phyloP scores from a whole-genome alignment of 73 alveolate genomes.

The Tetrahymena thermophila region DNA sequence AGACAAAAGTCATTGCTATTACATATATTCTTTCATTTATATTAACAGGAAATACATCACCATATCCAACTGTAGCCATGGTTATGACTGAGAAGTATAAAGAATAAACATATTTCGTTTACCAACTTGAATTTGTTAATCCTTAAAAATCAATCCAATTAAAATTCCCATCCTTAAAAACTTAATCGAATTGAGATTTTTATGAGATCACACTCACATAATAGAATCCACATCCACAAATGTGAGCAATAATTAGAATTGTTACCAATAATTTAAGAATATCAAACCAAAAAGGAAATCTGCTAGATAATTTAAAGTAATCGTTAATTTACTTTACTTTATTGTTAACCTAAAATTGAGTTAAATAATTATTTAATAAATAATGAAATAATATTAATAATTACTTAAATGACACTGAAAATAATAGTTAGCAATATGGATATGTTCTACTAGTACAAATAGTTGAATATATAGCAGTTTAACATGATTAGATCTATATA shows the following conservation, averaged over 20 bases:
- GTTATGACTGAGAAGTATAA: slow-evolving; percentile 34
- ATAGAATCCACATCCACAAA: slow-evolving; percentile 42
- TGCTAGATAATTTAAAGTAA: background rate
- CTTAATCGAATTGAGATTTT: background rate
- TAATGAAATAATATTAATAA: background rate
- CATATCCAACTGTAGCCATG: slow-evolving; percentile 37
- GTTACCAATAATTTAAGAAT: slow-evolving; percentile 8
- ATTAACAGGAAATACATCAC: slow-evolving; percentile 22
- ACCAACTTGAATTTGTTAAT: slow-evolving; percentile 4
- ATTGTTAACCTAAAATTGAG: background rate
- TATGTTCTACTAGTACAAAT: background rate
- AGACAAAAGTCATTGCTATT: slow-evolving; percentile 3
- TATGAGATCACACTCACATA: background rate
- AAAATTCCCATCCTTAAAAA: background rate
- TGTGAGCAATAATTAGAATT: slow-evolving; percentile 13
- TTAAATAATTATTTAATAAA: background rate
- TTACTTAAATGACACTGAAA: background rate
- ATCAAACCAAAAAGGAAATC: slow-evolving; percentile 5
- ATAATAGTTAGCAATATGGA: background rate
- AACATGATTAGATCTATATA: background rate
- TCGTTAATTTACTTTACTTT: background rate
- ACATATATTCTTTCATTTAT: slow-evolving; percentile 5
- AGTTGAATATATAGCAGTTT: background rate
- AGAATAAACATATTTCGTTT: slow-evolving; percentile 21
- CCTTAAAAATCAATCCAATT: slow-evolving; percentile 24